These are phyloP conservation scores for Umbelopsis ramanniana DNA, from an alignment of 192 early-diverging fungal species.

Conservation along the genomic window DNA sequence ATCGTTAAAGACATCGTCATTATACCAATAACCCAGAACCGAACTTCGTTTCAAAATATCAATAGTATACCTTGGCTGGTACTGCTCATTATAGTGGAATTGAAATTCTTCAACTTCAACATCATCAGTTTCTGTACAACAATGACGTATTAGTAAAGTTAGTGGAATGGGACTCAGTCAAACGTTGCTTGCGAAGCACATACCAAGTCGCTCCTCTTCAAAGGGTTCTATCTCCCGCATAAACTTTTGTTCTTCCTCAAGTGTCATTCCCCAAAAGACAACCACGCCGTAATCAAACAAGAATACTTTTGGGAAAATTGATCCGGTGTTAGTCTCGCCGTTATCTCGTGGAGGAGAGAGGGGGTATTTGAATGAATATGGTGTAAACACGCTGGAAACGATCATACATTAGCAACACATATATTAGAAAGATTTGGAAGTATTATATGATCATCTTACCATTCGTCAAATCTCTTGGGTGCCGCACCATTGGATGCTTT, in stretches of 20 bases:
- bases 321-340: background rate
- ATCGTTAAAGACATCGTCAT: no score
- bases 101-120: conserved; percentile 83
- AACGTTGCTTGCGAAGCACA: background rate
- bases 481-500: conserved; percentile 64
- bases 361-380: conserved; percentile 50
- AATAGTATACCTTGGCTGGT: conserved; percentile 57
- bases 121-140: conserved; percentile 59
- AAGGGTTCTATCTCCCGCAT: conserved; percentile 74
- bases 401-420: background rate
- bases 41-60: background rate
- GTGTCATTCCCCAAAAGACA: conserved; percentile 95
- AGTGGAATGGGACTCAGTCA: no score
- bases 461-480: conserved; percentile 84
- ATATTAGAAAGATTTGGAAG: background rate
- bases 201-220: conserved; percentile 75
- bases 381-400: conserved; percentile 52
- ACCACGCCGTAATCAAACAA: conserved; percentile 95
- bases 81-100: conserved; percentile 72
- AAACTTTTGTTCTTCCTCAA: conserved; percentile 77
- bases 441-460: conserved; percentile 42
- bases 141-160: background rate
- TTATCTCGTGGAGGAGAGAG: conserved; percentile 46
- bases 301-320: conserved; percentile 69
- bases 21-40: no score